Evolutionary conservation across 2,329 filamentous ascomycete species (phyloP).

Genomic region (Hymenoscyphus fructigenus): DNA sequence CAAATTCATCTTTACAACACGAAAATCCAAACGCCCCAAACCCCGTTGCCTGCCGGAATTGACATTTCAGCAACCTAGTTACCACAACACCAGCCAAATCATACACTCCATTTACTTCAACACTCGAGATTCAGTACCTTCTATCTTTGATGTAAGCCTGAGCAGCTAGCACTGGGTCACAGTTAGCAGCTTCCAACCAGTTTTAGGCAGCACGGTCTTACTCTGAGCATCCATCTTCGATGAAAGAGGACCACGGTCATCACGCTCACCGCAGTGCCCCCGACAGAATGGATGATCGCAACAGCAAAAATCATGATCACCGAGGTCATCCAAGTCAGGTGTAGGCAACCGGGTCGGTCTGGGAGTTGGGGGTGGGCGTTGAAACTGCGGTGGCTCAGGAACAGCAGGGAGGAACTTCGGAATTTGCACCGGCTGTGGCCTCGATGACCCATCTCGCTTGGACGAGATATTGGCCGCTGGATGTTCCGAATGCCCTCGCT

Average conservation of each 20-base stretch:
- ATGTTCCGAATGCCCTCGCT: neutral
- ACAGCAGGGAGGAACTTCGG: constrained; percentile 3
- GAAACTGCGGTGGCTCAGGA: constrained; percentile 7
- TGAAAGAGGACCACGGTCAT: neutral
- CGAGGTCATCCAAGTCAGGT: constrained; percentile 17
- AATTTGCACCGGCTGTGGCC: neutral
- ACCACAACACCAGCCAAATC: neutral
- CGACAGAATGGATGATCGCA: constrained; percentile 11
- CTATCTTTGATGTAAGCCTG: constrained; percentile 11
- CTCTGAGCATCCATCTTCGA: constrained; percentile 12
- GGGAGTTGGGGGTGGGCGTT: constrained; percentile 14
- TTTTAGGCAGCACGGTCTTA: constrained; percentile 3
- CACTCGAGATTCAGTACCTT: neutral
- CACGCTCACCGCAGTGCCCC: neutral
- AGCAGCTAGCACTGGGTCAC: constrained; percentile 14
- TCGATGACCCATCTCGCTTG: constrained; percentile 3
- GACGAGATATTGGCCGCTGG: constrained; percentile 7
- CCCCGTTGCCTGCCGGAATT: neutral
- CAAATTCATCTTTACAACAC: neutral
- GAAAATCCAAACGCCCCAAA: neutral
- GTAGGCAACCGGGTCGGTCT: constrained; percentile 12
- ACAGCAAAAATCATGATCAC: constrained; percentile 9
- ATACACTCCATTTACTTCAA: neutral
- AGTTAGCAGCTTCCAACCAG: neutral
- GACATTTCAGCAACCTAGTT: neutral